phyloP scores from a whole-genome alignment of 2,329 filamentous ascomycete species.

The Neopestalotiopsis sp. region DNA sequence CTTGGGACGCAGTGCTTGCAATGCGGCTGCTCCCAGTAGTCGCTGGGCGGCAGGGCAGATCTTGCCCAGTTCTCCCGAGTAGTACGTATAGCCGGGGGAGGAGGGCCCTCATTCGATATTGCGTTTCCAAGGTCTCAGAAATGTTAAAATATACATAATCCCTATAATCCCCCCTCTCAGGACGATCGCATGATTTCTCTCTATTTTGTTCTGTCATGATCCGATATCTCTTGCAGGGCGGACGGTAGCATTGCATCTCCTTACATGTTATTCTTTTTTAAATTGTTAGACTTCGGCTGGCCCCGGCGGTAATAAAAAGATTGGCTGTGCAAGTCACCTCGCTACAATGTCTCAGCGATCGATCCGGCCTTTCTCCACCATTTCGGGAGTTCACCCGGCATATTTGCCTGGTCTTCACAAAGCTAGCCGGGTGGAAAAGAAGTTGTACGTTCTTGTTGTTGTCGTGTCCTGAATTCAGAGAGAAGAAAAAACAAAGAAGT shows the following conservation, averaged over 20 bases:
- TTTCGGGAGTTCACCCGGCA: constrained; percentile 35
- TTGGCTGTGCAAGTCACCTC: constrained; percentile 1
- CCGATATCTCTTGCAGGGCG: not conserved
- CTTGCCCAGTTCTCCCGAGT: not conserved
- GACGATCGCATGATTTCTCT: constrained; percentile 7
- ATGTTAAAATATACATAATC: not conserved
- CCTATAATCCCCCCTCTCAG: not conserved
- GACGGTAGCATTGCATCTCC: not conserved
- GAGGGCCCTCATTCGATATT: not conserved
- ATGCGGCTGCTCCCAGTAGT: constrained; percentile 5
- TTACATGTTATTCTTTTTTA: not conserved
- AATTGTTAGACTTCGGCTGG: not conserved
- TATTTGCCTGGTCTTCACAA: constrained; percentile 36
- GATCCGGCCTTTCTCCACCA: constrained; percentile 33
- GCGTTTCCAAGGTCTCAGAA: not conserved
- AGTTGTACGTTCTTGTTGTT: constrained; percentile 24
- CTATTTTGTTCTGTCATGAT: not conserved
- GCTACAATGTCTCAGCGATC: constrained; percentile 19
- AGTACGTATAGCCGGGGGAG: not conserved
- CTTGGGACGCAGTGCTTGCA: not conserved
- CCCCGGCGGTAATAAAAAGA: not conserved
- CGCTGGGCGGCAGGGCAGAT: too few species aligned
- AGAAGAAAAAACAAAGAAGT: not conserved
- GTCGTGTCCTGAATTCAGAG: not conserved
- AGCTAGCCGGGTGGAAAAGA: constrained; percentile 34